phyloP scores from a whole-genome alignment of 306 rosid species.

The Sicyos baderoa region DNA sequence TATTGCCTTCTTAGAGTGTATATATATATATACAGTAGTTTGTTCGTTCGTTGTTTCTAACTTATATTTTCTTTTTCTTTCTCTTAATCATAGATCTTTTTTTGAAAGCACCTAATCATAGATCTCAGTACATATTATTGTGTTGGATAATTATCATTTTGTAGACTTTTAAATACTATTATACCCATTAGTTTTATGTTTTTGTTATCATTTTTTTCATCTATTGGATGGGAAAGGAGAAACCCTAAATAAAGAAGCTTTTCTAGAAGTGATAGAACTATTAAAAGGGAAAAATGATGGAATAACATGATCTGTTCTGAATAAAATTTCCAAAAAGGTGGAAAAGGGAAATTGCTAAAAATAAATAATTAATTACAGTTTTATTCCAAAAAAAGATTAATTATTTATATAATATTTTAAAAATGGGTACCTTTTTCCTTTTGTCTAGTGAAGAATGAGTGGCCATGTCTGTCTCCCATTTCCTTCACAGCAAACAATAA shows the following conservation, averaged over 20 bases:
- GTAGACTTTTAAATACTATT: neutral
- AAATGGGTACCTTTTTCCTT: neutral
- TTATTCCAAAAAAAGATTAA: neutral
- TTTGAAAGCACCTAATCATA: too few relatives aligned
- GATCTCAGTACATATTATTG: neutral
- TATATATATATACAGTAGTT: too few relatives aligned
- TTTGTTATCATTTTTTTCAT: neutral
- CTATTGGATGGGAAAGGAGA: neutral
- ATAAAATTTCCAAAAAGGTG: neutral
- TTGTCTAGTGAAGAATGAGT: constrained; percentile 3
- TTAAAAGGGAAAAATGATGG: neutral
- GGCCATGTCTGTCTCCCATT: constrained; percentile 17
- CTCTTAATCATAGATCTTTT: neutral
- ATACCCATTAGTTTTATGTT: too few relatives aligned
- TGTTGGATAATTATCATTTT: too few relatives aligned
- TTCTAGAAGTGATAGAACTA: constrained; percentile 6
- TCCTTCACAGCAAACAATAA: constrained; percentile 9
- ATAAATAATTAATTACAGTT: neutral
- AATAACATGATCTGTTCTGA: constrained; percentile 1
- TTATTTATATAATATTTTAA: neutral
- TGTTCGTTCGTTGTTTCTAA: too few relatives aligned
- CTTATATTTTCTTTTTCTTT: neutral
- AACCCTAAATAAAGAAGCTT: neutral
- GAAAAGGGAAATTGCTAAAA: neutral
- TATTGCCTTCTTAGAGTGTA: too few relatives aligned